These are phyloP conservation scores for Escovopsis sp. DNA, from an alignment of 2,329 filamentous ascomycete genomes.

Conservation along the genomic window DNA sequence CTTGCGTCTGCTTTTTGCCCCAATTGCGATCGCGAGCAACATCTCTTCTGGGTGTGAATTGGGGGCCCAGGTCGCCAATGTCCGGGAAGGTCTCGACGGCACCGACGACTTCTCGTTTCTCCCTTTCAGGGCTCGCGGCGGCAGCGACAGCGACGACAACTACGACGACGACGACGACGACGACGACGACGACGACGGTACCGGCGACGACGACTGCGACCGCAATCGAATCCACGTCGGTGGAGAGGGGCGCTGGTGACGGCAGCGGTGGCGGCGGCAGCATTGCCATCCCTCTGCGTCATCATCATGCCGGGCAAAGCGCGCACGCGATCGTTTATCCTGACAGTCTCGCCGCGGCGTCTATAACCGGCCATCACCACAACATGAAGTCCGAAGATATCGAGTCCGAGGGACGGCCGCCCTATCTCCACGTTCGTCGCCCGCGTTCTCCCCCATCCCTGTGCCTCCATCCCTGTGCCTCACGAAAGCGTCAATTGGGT, in stretches of 20 bases:
- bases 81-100: slow-evolving; percentile 4
- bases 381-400: slow-evolving; percentile 23
- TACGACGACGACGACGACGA: slow-evolving; percentile 3
- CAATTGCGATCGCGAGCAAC: no score
- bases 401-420: slow-evolving; percentile 27
- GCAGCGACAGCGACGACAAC: slow-evolving; percentile 4
- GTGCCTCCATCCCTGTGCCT: no score
- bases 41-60: neutral
- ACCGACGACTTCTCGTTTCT: slow-evolving; percentile 3
- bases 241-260: slow-evolving; percentile 1
- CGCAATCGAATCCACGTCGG: slow-evolving; percentile 4
- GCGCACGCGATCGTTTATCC: slow-evolving; percentile 12
- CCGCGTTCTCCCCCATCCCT: neutral
- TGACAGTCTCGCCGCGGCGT: slow-evolving; percentile 12
- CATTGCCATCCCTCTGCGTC: slow-evolving; percentile 7
- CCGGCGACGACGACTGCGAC: slow-evolving; percentile 6
- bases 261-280: no score
- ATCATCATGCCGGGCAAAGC: slow-evolving; percentile 19
- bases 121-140: slow-evolving; percentile 4
- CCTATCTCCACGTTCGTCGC: slow-evolving; percentile 26
- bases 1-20: neutral
- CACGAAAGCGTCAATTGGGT: no score
- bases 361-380: slow-evolving; percentile 12
- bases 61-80: slow-evolving; percentile 3
- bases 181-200: slow-evolving; percentile 7